A percentile compares a stretch with the other conserved stretches of the same genome.
phyloP scores from a whole-genome alignment of 2,329 filamentous ascomycete species.

The Fusarium siculi region DNA sequence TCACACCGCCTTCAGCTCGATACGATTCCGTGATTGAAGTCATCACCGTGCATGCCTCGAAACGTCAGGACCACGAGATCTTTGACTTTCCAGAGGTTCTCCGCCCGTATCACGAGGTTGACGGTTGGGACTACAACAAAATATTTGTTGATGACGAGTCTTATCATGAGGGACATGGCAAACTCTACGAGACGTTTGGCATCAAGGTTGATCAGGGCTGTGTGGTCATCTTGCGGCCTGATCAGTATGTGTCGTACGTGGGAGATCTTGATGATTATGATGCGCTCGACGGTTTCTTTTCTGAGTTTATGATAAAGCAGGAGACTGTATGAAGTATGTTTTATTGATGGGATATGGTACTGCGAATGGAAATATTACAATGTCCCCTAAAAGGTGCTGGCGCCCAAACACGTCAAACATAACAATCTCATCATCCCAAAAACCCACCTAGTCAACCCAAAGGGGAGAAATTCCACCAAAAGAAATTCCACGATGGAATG shows the following conservation, averaged over 20 bases:
- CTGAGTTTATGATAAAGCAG: background rate
- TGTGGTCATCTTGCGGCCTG: constrained; percentile 70
- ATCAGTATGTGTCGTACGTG: constrained; percentile 70
- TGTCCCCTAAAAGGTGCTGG: too few relatives aligned
- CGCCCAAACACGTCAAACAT: rapidly evolving
- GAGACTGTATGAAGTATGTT: background rate
- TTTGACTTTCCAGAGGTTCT: constrained; percentile 55
- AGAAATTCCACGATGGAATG: rapidly evolving
- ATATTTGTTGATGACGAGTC: constrained; percentile 65
- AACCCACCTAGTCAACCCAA: too few relatives aligned
- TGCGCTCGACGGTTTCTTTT: background rate
- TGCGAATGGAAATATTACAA: too few relatives aligned
- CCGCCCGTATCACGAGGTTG: constrained; percentile 55
- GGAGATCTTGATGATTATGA: constrained; percentile 50
- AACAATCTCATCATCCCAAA: background rate
- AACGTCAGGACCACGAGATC: constrained; percentile 59
- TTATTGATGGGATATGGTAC: background rate
- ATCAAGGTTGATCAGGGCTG: constrained; percentile 63
- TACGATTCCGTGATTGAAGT: constrained; percentile 62
- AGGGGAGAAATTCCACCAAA: too few relatives aligned
- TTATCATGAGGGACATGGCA: constrained; percentile 63
- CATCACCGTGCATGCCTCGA: constrained; percentile 67
- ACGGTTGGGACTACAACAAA: constrained; percentile 67
- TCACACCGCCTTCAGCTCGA: constrained; percentile 12
- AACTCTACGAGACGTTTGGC: constrained; percentile 67